Evolutionary conservation across 2,329 filamentous ascomycete species (phyloP).

Genomic region (Xylaria sp.): DNA sequence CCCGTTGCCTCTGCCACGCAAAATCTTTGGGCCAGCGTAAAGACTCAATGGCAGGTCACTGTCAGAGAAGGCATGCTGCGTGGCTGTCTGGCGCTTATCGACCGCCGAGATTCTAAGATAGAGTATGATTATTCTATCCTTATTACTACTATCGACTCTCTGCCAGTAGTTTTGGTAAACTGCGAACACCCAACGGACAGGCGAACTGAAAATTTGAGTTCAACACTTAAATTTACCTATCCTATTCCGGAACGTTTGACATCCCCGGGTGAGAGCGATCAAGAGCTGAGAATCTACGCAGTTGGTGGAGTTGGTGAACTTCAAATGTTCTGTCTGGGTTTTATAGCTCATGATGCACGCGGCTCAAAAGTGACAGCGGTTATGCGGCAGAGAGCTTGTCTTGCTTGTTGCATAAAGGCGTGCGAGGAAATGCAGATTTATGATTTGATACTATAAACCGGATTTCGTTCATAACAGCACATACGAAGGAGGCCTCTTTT

Average conservation of each 20-base stretch:
- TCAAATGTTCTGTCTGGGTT: slow-evolving; percentile 9
- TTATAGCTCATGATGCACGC: neutral
- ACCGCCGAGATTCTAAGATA: neutral
- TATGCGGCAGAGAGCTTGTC: slow-evolving; percentile 1
- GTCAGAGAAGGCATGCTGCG: neutral
- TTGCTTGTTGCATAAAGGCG: slow-evolving; percentile 1
- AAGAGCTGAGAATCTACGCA: neutral
- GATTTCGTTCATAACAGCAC: no score
- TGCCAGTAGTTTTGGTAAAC: neutral
- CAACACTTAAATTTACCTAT: no score
- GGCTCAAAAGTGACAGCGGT: neutral
- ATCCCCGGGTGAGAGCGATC: no score
- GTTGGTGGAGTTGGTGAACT: neutral
- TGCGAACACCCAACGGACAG: slow-evolving; percentile 5
- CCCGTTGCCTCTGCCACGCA: neutral
- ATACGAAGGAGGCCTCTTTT: neutral
- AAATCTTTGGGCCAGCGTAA: neutral
- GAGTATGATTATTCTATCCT: neutral
- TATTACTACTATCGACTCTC: accelerated
- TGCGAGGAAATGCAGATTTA: neutral
- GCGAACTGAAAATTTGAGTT: no score
- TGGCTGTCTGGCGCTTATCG: neutral
- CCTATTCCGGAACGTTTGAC: neutral
- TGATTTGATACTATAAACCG: neutral
- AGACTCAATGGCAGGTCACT: neutral